phyloP scores from a whole-genome alignment of 1,284 basidiomycete species.

The Rhizopogon hawkerae region DNA sequence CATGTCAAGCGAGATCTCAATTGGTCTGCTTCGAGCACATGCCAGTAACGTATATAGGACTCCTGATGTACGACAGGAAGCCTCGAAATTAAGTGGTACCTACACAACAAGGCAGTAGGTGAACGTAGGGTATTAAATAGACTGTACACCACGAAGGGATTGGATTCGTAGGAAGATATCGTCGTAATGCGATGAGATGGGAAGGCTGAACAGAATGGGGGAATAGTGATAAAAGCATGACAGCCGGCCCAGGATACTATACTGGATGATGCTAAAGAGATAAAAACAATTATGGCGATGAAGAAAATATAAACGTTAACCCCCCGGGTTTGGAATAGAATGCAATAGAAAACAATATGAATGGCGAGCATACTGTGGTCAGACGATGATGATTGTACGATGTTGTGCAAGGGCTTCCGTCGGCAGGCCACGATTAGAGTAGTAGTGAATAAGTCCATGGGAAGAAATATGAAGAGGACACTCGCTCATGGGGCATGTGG shows the following conservation, averaged over 20 bases:
- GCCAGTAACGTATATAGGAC: conserved; percentile 14
- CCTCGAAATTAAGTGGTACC: conserved; percentile 26
- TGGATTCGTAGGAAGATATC: conserved; percentile 15
- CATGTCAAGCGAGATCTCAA: background rate
- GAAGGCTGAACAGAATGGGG: conserved; percentile 14
- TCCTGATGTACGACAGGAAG: conserved; percentile 19
- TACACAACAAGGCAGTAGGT: conserved; percentile 27
- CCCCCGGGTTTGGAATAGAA: conserved; percentile 13
- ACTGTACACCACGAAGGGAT: conserved; percentile 26
- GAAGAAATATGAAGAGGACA: conserved; percentile 8
- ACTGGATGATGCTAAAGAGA: conserved; percentile 24
- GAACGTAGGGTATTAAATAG: conserved; percentile 28
- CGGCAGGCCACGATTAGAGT: conserved; percentile 15
- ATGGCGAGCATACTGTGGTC: conserved; percentile 14
- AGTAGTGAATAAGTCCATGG: conserved; percentile 12
- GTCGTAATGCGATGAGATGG: conserved; percentile 23
- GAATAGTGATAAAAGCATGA: conserved; percentile 23
- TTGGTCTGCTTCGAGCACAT: background rate
- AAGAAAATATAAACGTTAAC: conserved; percentile 24
- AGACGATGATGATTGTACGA: conserved; percentile 16
- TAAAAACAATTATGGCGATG: conserved; percentile 24
- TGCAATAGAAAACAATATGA: conserved; percentile 20
- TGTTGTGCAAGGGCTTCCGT: conserved; percentile 21
- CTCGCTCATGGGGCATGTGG: conserved; percentile 23
- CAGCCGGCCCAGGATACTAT: conserved; percentile 17